These are phyloP conservation scores for Tetracladium marchalianum DNA, from an alignment of 495 filamentous ascomycete species.

Conservation along the genomic window DNA sequence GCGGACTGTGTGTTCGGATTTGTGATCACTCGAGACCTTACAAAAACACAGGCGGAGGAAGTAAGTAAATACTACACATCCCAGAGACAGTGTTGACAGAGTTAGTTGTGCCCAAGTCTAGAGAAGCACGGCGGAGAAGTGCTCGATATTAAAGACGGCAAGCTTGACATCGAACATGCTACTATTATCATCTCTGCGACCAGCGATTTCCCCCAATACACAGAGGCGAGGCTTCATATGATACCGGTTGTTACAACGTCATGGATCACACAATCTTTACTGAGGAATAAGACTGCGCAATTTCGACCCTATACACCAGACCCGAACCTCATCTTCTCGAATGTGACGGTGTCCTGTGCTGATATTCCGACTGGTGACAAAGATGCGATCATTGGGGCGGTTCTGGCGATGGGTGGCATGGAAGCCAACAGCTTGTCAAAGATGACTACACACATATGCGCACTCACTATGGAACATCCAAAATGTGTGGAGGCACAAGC, in stretches of 20 bases:
- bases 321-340: conserved; percentile 79
- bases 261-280: conserved; percentile 65
- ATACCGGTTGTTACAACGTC: conserved; percentile 75
- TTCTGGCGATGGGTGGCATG: conserved; percentile 80
- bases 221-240: conserved; percentile 56
- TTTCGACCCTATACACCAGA: conserved; percentile 82
- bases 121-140: conserved; percentile 45
- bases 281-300: conserved; percentile 60
- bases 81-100: conserved; percentile 5
- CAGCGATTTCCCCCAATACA: conserved; percentile 80
- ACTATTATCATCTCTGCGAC: conserved; percentile 81
- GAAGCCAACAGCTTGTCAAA: conserved; percentile 59
- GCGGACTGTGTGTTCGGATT: conserved; percentile 31
- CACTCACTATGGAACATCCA: conserved; percentile 59
- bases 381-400: conserved; percentile 84
- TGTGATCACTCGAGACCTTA: conserved; percentile 33
- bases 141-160: conserved; percentile 31
- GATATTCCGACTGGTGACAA: conserved; percentile 84
- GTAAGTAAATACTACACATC: conserved; percentile 33
- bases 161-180: conserved; percentile 44
- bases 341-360: conserved; percentile 60
- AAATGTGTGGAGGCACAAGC: conserved; percentile 55
- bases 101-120: conserved; percentile 20
- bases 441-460: conserved; percentile 79
- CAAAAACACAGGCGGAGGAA: conserved; percentile 27